These are phyloP conservation scores for Mortierella sp. DNA, from an alignment of 371 early-diverging fungal genomes.

Conservation along the genomic window DNA sequence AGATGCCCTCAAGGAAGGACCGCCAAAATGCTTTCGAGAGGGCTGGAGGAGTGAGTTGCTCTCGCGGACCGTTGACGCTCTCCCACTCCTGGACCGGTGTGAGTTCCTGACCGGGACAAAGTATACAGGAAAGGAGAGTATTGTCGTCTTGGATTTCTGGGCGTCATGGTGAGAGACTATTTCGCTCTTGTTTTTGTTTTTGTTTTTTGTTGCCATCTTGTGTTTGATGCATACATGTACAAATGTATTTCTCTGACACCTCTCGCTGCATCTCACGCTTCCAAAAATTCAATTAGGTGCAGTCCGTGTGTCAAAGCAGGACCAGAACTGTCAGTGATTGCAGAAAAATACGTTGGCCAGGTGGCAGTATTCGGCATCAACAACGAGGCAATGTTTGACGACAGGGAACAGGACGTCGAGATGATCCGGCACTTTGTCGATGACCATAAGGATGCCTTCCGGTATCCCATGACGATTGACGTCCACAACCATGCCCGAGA, in stretches of 20 bases:
- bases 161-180: conserved; percentile 12
- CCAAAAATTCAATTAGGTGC: too few species aligned
- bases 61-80: neutral
- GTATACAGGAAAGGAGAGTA: neutral
- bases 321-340: conserved; percentile 12
- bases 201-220: neutral
- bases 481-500: neutral
- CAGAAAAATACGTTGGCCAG: conserved; percentile 14
- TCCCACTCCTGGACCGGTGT: neutral
- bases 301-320: conserved; percentile 16
- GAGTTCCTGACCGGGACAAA: neutral
- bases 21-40: conserved; percentile 5
- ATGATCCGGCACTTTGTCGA: neutral
- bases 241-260: neutral
- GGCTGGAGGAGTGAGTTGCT: conserved; percentile 21
- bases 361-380: conserved; percentile 21
- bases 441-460: conserved; percentile 7
- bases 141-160: conserved; percentile 30
- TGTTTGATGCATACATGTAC: too few species aligned
- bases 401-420: conserved; percentile 4
- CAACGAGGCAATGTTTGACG: conserved; percentile 10
- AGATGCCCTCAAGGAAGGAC: conserved; percentile 13
- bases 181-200: neutral
- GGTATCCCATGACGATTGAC: conserved; percentile 1
- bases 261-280: neutral